Evolutionary conservation across 352 stramenopile species (phyloP).

Genomic region (Sclerospora graminicola): DNA sequence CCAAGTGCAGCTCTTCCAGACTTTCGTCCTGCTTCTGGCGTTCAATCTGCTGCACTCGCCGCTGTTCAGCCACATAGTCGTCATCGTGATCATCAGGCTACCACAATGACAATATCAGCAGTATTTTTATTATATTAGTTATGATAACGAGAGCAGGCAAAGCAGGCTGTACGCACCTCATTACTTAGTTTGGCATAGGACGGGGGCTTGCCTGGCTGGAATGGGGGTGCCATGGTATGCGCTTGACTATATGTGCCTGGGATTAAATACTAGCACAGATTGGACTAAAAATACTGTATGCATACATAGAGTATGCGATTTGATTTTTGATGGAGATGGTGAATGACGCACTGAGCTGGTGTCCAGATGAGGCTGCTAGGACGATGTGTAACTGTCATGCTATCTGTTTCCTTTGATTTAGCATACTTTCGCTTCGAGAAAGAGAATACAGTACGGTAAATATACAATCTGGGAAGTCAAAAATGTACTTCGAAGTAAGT

Average conservation of each 20-base stretch:
- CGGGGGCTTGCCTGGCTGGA: constrained; percentile 44
- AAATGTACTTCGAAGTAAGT: too few relatives aligned
- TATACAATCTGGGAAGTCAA: too few relatives aligned
- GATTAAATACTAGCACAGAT: constrained; percentile 7
- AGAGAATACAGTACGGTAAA: too few relatives aligned
- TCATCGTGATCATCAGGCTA: constrained; percentile 48
- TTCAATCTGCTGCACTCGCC: constrained; percentile 52
- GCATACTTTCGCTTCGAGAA: too few relatives aligned
- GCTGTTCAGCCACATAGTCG: constrained; percentile 41
- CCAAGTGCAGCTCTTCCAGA: constrained; percentile 63
- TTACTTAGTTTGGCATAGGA: constrained; percentile 67
- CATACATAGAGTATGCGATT: background rate
- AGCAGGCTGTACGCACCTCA: constrained; percentile 24
- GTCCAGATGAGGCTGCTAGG: constrained; percentile 1
- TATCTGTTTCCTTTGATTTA: too few relatives aligned
- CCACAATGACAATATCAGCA: background rate
- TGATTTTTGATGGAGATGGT: constrained; percentile 2
- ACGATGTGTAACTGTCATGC: too few relatives aligned
- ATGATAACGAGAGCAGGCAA: background rate
- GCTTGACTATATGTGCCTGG: background rate
- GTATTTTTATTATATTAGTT: background rate
- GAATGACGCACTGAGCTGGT: constrained; percentile 9
- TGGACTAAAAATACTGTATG: constrained; percentile 21
- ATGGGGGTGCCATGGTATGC: constrained; percentile 38
- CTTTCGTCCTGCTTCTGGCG: constrained; percentile 79